Evolutionary conservation across 1,139 yeast genomes (phyloP).

Genomic region (Kazachstania sp.): DNA sequence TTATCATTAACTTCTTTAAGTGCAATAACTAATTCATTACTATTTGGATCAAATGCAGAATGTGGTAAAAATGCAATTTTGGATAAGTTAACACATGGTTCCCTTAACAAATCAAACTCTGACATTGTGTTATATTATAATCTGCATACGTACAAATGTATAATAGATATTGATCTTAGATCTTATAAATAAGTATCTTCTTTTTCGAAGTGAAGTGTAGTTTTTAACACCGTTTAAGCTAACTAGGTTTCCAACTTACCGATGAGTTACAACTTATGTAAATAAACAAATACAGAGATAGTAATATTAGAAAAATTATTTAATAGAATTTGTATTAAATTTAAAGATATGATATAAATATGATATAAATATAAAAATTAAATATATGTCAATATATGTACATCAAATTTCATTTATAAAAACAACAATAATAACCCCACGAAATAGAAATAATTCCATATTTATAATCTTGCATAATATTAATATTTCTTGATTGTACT

Average conservation of each 20-base stretch:
- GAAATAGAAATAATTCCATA: too few species aligned
- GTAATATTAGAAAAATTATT: too few species aligned
- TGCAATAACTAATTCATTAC: conserved; percentile 28
- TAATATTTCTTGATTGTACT: too few species aligned
- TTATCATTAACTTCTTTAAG: conserved; percentile 29
- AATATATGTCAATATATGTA: neutral
- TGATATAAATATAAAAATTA: neutral
- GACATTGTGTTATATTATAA: neutral
- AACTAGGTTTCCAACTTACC: too few species aligned
- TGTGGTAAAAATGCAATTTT: conserved; percentile 36
- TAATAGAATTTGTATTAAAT: neutral
- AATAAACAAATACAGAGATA: too few species aligned
- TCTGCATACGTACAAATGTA: neutral
- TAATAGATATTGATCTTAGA: too few species aligned
- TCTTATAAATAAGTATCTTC: neutral
- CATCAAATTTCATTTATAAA: too few species aligned
- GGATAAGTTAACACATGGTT: conserved; percentile 38
- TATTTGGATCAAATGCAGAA: conserved; percentile 29
- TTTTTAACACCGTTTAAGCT: too few species aligned
- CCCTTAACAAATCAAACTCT: conserved; percentile 26
- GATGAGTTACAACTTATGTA: too few species aligned
- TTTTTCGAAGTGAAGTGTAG: too few species aligned
- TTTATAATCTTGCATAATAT: too few species aligned
- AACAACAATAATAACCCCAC: too few species aligned
- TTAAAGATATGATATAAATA: neutral